Evolutionary conservation across 1,139 yeast genomes (phyloP), one percentile per base, ranked within the genome.

Genomic region (Candida gigantensis): DNA sequence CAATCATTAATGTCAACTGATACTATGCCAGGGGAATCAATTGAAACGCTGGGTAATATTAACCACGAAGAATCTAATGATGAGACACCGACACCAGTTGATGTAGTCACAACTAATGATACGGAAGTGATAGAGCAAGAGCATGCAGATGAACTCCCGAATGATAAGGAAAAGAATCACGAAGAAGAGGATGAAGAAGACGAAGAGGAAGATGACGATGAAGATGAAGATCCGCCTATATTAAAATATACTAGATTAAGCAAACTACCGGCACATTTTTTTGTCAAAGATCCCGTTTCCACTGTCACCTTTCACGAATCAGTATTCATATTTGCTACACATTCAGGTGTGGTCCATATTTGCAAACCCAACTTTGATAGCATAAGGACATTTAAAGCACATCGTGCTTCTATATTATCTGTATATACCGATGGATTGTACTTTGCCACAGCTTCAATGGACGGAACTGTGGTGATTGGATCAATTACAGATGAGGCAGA

Each of bases 361-460:
- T 74, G 85, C 2, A 67, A 67, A 9, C 72, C 85, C 0, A 77
- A 80, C 29, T 72, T 84, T 45, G 61, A 71, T 4, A 57, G 80
- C 0, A 64, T 88, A 2, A 68, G 94, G 27, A 82, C 96, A 0
- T 74, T 86, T 44, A 78, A 87, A 48, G 92, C 94, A 1, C 97
- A 94, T 50, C 68, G 87, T 32, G 92, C 97, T 0, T 87, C 96
- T 0, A 77, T 92, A 2, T 62, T 90, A 28, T 77, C 88, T 0
- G 65, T 81, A 3, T 77, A 81, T 39, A 76, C 85, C 0, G 95
- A 88, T 51, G 95, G 94, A 0, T 59, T 61, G 9, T 80, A 72
- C 50, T 78, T 90, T 47, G 95, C 90, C 0, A 82, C 95, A 0
- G 96, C 90, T 0, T 88, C 97, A 0, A 83, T 90, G 70, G 97